These are phyloP conservation scores for Saccharomycopsis schoenii DNA, from an alignment of 805 yeast species.

Conservation along the genomic window DNA sequence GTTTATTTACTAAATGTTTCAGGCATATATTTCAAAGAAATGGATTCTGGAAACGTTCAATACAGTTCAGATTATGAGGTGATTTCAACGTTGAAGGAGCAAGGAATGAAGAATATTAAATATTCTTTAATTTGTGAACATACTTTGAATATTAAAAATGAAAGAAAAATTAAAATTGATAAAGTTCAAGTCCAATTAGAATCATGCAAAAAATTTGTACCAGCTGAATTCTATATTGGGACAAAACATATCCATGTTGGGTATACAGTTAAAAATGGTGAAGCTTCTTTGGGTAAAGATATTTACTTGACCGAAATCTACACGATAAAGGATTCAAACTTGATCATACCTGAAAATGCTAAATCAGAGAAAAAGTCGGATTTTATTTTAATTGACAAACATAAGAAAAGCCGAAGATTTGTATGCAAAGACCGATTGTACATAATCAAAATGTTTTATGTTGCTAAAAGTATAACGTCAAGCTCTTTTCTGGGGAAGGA, in stretches of 20 bases:
- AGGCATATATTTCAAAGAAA: background rate
- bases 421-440: conserved; percentile 1
- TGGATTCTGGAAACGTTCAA: background rate
- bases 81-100: background rate
- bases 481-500: background rate
- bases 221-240: conserved; percentile 60
- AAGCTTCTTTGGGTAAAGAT: conserved; percentile 25
- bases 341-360: background rate
- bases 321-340: background rate
- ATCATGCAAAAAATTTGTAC: conserved; percentile 37
- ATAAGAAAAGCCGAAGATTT: background rate
- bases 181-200: conserved; percentile 44
- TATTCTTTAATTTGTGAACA: conserved; percentile 20
- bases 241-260: conserved; percentile 23
- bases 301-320: conserved; percentile 11
- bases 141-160: conserved; percentile 34
- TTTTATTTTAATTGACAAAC: background rate
- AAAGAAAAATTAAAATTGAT: conserved; percentile 23
- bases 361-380: background rate
- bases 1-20: conserved; percentile 4
- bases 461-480: conserved; percentile 3
- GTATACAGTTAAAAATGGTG: conserved; percentile 25
- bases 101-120: background rate
- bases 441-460: conserved; percentile 8
- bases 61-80: background rate